Evolutionary conservation across 2,329 filamentous ascomycete species (phyloP).

Genomic region (Cordyceps fumosorosea): DNA sequence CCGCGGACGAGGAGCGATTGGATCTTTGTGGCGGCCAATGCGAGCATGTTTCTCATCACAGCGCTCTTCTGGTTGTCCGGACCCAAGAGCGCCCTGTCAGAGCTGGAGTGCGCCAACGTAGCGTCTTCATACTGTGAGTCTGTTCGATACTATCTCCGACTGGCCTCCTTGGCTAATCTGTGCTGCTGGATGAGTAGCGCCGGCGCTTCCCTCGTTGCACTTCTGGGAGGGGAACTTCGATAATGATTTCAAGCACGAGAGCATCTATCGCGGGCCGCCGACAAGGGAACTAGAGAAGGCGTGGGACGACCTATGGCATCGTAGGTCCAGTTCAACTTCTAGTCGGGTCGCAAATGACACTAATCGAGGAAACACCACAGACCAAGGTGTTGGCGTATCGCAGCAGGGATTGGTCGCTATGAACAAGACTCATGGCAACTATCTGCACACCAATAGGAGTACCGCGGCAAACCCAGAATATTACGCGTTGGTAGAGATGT

Average conservation of each 20-base stretch:
- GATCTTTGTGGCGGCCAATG: background rate
- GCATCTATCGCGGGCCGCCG: constrained; percentile 8
- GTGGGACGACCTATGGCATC: constrained; percentile 11
- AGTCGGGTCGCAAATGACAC: background rate
- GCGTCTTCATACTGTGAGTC: constrained; percentile 7
- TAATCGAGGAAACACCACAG: background rate
- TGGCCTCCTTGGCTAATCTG: background rate
- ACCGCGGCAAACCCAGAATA: constrained; percentile 4
- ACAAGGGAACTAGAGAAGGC: background rate
- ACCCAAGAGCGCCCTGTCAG: background rate
- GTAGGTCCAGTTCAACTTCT: background rate
- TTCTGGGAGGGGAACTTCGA: constrained; percentile 8
- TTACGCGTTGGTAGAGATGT: constrained; percentile 14
- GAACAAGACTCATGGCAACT: constrained; percentile 1
- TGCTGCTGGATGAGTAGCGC: background rate
- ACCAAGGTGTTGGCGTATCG: constrained; percentile 2
- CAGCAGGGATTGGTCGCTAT: background rate
- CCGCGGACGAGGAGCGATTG: constrained; percentile 2
- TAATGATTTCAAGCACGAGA: constrained; percentile 2
- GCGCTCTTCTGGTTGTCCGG: background rate
- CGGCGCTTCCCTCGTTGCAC: background rate
- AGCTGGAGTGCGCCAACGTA: background rate
- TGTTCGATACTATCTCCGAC: background rate
- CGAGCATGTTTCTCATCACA: background rate
- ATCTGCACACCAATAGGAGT: background rate